Conservation (phyloP, 345 rosid genomes). For the Citrus medica region DNA sequence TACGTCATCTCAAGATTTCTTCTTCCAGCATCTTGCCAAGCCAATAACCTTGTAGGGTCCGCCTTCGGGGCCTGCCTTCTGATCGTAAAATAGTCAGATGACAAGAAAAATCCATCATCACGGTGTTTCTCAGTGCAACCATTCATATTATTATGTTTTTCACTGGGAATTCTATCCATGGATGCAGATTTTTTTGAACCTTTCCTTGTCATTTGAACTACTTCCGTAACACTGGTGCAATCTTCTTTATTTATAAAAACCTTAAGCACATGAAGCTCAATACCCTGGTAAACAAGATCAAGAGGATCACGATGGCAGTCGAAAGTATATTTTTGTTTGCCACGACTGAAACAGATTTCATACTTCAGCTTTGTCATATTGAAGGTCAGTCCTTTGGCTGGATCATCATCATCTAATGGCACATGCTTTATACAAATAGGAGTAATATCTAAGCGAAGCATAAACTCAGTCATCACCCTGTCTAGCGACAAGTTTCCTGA, state of each 20-base stretch:
- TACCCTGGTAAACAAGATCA: conserved; percentile 94
- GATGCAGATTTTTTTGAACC: conserved; percentile 55
- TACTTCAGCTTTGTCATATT: conserved; percentile 76
- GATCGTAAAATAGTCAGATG: conserved; percentile 91
- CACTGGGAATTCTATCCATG: conserved; percentile 61
- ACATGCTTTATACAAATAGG: conserved; percentile 69
- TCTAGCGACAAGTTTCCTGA: conserved; percentile 95
- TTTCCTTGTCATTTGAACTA: conserved; percentile 55
- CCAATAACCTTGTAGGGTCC: conserved; percentile 78
- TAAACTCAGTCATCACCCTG: conserved; percentile 94
- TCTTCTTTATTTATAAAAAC: conserved; percentile 62
- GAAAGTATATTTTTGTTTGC: conserved; percentile 85
- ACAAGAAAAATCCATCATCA: conserved; percentile 86
- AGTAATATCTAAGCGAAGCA: conserved; percentile 82
- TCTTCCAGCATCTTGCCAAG: conserved; percentile 99
- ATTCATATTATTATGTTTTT: conserved; percentile 38
- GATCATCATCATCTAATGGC: conserved; percentile 87
- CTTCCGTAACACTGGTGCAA: conserved; percentile 45
- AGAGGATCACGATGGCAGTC: conserved; percentile 87
- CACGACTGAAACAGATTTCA: conserved; percentile 81
- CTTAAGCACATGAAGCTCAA: conserved; percentile 87
- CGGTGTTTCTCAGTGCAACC: conserved; percentile 65
- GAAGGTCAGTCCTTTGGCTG: conserved; percentile 87
- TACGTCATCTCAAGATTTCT: conserved; percentile 88
- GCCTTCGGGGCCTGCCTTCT: conserved; percentile 97